Evolutionary conservation across 768 basidiomycete species (phyloP), one percentile per base, ranked within the genome.

Genomic region (Panellus pusillus): DNA sequence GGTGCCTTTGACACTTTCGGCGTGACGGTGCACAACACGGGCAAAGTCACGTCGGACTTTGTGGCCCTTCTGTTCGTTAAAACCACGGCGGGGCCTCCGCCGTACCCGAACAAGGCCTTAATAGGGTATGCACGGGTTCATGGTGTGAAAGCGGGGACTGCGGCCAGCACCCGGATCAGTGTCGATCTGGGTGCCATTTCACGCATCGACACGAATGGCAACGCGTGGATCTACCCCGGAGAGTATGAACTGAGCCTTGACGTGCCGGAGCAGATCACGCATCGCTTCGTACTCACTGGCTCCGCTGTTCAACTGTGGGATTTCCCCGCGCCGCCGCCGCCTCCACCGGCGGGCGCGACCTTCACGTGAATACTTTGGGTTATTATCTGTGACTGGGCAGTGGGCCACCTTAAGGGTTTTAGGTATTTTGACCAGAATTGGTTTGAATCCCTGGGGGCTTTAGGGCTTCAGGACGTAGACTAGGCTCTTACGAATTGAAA

Each of bases 1-100:
- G 74, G 76, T 9, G 55, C 63, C 3, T 77, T 84, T 57, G 76
- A 77, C 58, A 77, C 77, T 7, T 79, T 83, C 67, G 57, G 68
- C 27, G 73, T 81, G 15, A 64, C 65, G 14, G 74, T 83, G 18
- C 74, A 62, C 51, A 84, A 83, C 65, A 76, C 73, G 0, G 81
- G 82, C 12, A 65, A 71, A 39, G 66, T 70, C 9, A 67, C 75
- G 0, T 83, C 81, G 9, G 82, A 84, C 65, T 83, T 81, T 58
- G 79, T 81, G 24, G 75, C 80, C 9, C 70, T 83, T 53, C 67
- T 83, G 14, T 84, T 82, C 67, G 64, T 76, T 48, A 77, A 73
- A 50, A 72, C 76, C n/a, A 70, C 69, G 6, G 74, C 70, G 9
- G 81, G 81, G 3, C 79, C 80, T 4, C 61, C 74, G 12, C 82